Base-by-base conservation (phyloP, 2,329 filamentous ascomycete species). In the Eutypella sp. region DNA sequence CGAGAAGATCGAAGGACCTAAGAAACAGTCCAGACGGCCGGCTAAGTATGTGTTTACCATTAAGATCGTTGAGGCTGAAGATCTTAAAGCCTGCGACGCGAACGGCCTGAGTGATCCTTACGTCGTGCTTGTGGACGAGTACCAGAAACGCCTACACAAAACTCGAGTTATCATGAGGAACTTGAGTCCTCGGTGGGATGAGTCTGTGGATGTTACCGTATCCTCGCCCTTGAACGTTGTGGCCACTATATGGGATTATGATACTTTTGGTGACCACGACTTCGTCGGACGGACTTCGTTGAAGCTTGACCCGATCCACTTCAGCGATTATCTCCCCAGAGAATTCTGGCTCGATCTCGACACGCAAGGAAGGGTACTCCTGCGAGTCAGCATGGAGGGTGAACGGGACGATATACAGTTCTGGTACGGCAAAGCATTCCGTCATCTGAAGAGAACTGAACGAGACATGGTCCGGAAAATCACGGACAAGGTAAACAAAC, bases 291-390 rank as follows among this genome's bases (percentile, higher is more conserved):
- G 93, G 51, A 97, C 93, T n/a, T 95, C 90, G 18, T 76, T 99
- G 53, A 99, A 99, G 68, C 75, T 99, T n/a, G 93, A 99, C 58
- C 93, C 93, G n/a, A 79, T 89, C 33, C 91, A 96, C 69, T 99
- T 99, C 68, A 85, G 89, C 57, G 93, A 99, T 65, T 99, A 95
- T 63, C 74, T 97, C 55, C 93, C 93, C 15, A 82, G 91, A 52
- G 93, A 99, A 66, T 97, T 96, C 65, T 99, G 93, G 93, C 80
- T 99, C 16, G 92, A 97, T 62, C 79, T 99, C 40, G 93, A 99
- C 64, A 96, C 92, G 0, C 93, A 99, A 66, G 93, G 93, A 7
- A 81, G 92, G 42, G 69, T 99, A 25, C 70, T 99, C 47, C 79
- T 99, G 43, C 81, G 92, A 51, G 90, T 99, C 43, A 96, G 90